phyloP scores from a whole-genome alignment of 2,329 filamentous ascomycete genomes.

The Colletotrichum tabaci region DNA sequence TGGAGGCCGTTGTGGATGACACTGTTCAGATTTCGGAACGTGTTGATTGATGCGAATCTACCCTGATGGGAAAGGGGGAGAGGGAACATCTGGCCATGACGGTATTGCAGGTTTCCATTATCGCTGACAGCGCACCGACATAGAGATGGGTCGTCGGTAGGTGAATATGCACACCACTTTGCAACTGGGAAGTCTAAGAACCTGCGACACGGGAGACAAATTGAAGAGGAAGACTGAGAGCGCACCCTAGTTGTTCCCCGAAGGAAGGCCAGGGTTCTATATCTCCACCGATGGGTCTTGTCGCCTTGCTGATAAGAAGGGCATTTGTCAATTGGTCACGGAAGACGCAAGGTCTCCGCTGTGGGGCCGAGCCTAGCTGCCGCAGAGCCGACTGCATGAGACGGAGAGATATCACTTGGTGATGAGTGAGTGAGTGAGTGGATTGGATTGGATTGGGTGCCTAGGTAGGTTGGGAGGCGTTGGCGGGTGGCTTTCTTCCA shows the following conservation, averaged over 20 bases:
- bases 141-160: conserved; percentile 12
- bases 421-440: no score
- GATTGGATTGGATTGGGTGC: no score
- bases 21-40: conserved; percentile 12
- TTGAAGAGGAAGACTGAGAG: not conserved
- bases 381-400: conserved; percentile 29
- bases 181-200: conserved; percentile 22
- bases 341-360: conserved; percentile 13
- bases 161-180: conserved; percentile 14
- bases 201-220: conserved; percentile 18
- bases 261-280: no score
- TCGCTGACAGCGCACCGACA: not conserved
- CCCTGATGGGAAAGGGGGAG: not conserved
- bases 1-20: conserved; percentile 20
- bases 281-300: conserved; percentile 15
- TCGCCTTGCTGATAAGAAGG: conserved; percentile 25
- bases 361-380: conserved; percentile 27
- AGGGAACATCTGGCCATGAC: not conserved
- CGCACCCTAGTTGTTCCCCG: not conserved
- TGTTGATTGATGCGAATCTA: not conserved
- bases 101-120: not conserved
- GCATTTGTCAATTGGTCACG: conserved; percentile 22
- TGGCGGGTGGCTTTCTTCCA: conserved; percentile 7
- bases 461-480: not conserved
- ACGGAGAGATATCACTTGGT: conserved; percentile 13